A percentile compares a stretch with the other conserved stretches of the same genome.
Evolutionary conservation across 148 eudicot species (phyloP).

Genomic region (Rhododendron ferrugineum): DNA sequence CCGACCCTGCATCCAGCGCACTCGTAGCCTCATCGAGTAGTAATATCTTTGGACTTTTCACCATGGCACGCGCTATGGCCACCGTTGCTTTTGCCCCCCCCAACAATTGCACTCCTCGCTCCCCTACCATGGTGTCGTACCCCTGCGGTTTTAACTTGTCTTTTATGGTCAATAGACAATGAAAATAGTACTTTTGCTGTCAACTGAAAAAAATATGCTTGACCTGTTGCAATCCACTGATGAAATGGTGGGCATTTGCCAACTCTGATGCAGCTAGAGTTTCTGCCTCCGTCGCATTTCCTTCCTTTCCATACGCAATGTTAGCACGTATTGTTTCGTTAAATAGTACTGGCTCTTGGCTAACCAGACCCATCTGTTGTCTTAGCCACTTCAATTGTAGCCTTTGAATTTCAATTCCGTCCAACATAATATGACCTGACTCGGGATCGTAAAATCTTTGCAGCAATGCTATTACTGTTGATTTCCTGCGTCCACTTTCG

Average conservation of each 20-base stretch:
- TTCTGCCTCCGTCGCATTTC: not conserved
- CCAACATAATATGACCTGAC: not conserved
- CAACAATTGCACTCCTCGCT: not conserved
- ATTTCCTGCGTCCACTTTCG: not conserved
- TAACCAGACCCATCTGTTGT: not conserved
- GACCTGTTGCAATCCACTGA: not conserved
- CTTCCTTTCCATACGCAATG: not conserved
- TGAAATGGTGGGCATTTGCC: not conserved
- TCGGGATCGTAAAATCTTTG: not conserved
- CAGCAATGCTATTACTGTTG: not conserved
- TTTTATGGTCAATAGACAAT: no score
- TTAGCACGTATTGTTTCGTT: not conserved
- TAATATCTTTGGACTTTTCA: not conserved
- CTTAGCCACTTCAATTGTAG: not conserved
- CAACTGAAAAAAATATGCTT: no score
- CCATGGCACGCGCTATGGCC: not conserved
- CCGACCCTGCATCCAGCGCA: not conserved
- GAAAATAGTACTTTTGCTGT: no score
- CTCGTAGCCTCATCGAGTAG: not conserved
- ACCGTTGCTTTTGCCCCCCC: not conserved
- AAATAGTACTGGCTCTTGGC: not conserved
- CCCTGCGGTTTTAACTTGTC: not conserved
- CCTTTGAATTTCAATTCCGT: not conserved
- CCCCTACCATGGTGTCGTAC: not conserved
- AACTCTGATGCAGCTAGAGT: not conserved